A percentile compares a stretch with the other conserved stretches of the same genome.
These are phyloP conservation scores for Aspergillus felis DNA, from an alignment of 2,329 filamentous ascomycete species.

Conservation along the genomic window DNA sequence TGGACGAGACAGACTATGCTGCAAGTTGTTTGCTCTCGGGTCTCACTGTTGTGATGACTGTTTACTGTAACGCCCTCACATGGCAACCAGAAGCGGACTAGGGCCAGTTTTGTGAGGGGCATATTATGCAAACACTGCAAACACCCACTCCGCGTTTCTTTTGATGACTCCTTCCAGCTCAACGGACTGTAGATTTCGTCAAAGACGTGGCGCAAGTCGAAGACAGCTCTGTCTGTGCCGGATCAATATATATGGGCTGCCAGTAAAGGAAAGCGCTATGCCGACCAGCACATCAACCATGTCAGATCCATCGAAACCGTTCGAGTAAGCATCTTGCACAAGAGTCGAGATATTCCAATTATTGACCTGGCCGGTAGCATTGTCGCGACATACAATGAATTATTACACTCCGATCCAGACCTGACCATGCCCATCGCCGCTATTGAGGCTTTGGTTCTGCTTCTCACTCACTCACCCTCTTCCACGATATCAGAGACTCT, in stretches of 20 bases:
- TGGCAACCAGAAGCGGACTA: constrained; percentile 27
- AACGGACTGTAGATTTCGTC: neutral
- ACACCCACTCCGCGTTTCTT: constrained; percentile 23
- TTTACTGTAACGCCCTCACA: constrained; percentile 29
- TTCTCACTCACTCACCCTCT: constrained; percentile 73
- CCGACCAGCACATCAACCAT: constrained; percentile 21
- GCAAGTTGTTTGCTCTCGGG: constrained; percentile 4
- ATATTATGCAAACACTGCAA: constrained; percentile 34
- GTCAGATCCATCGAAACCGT: constrained; percentile 27
- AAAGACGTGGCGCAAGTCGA: neutral
- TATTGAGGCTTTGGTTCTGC: constrained; percentile 84
- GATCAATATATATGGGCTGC: neutral
- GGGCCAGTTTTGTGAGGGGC: constrained; percentile 28
- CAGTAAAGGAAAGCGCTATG: constrained; percentile 21
- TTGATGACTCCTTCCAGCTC: constrained; percentile 22
- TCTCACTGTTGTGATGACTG: constrained; percentile 30
- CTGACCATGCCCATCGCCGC: constrained; percentile 94
- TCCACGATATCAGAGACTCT: constrained; percentile 93
- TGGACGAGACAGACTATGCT: constrained; percentile 5
- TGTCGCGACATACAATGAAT: constrained; percentile 61
- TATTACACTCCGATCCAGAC: constrained; percentile 68
- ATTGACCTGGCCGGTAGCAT: constrained; percentile 42
- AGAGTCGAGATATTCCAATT: neutral
- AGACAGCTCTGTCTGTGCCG: neutral
- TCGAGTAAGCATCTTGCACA: constrained; percentile 30